phyloP scores from a whole-genome alignment of 768 basidiomycete genomes.

The Pleurotus tuoliensis region DNA sequence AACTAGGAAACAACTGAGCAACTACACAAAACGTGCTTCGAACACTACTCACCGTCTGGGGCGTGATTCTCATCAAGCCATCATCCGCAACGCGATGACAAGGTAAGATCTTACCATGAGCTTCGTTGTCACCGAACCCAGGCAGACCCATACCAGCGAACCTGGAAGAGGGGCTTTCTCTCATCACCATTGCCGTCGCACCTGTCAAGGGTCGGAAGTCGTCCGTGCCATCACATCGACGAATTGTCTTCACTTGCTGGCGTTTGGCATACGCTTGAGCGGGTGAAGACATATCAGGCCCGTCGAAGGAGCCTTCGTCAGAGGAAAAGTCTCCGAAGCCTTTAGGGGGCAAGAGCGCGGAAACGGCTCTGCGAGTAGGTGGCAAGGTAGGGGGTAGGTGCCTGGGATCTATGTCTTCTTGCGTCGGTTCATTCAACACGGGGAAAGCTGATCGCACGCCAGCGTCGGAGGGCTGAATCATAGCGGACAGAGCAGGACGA shows the following conservation, averaged over 20 bases:
- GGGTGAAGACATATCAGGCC: constrained; percentile 71
- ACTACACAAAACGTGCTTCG: constrained; percentile 2
- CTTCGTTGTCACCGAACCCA: constrained; percentile 92
- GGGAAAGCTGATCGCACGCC: constrained; percentile 41
- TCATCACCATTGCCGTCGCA: constrained; percentile 47
- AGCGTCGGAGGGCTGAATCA: constrained; percentile 45
- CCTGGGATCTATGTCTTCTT: constrained; percentile 21
- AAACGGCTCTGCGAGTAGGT: constrained; percentile 68
- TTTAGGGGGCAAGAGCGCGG: constrained; percentile 66
- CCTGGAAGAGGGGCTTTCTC: constrained; percentile 56
- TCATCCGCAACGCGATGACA: constrained; percentile 94
- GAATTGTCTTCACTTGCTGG: constrained; percentile 72
- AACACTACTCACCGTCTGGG: constrained; percentile 61
- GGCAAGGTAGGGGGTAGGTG: constrained; percentile 45
- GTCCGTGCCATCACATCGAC: constrained; percentile 78
- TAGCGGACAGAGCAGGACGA: constrained; percentile 64
- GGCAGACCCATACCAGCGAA: constrained; percentile 62
- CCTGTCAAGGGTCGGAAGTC: constrained; percentile 75
- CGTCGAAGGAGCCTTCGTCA: constrained; percentile 62
- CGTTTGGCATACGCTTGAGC: constrained; percentile 78
- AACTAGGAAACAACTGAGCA: constrained; percentile 43
- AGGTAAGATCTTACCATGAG: constrained; percentile 88
- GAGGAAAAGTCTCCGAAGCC: constrained; percentile 43
- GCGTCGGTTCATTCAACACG: constrained; percentile 24
- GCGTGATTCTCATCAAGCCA: constrained; percentile 86